Base-by-base conservation (phyloP, 2,329 filamentous ascomycete species). In the Monilinia vaccinii-corymbosi region DNA sequence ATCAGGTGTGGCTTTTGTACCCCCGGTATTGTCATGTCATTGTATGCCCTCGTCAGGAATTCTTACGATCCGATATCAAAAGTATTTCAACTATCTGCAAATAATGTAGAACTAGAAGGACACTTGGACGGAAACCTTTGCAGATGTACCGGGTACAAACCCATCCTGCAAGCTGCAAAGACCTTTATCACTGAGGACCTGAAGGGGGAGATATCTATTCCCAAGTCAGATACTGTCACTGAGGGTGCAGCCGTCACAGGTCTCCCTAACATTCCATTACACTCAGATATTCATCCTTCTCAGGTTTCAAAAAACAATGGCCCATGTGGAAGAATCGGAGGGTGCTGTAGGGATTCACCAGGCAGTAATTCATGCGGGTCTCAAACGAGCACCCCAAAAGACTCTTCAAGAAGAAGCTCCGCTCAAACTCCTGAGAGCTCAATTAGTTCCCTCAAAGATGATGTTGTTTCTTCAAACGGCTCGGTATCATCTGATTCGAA, bases 1-100 rank as follows among this genome's bases (percentile, higher is more conserved):
- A 53, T 9, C 46, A 67, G 66, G 64, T 68, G 67, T 53, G 66
- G 66, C 11, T 97, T 97, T 75, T 97, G 93, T 71, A 97, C 93
- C 0, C 93, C 93, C 10, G 93, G 93, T 3, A 97, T 97, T 69
- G 91, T 97, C 64, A 97, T 97, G 88, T 96, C 91, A 71, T 75
- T 97, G 62, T 97, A 97, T 73, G 93, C 93, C 2, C 79, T 97
- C 49, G 79, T 97, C 36, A 83, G 93, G 61, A 97, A 97, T 70
- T 88, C 91, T 63, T 79, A 85, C 16, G 78, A 81, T 21, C 91
- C 92, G 36, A 34, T 60, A 14, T 63, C 66, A 10, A 65, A 65
- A 47, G 59, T 56, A 31, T 69, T 68, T 25, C 52, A 62, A 16
- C 56, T 69, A 0, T 86, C 84, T 4, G 84, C 91, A 68, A 83